Percentiles rank a stretch among this genome's conserved stretches.
phyloP scores from a whole-genome alignment of 495 filamentous ascomycete species.

The Xylaria grammica region DNA sequence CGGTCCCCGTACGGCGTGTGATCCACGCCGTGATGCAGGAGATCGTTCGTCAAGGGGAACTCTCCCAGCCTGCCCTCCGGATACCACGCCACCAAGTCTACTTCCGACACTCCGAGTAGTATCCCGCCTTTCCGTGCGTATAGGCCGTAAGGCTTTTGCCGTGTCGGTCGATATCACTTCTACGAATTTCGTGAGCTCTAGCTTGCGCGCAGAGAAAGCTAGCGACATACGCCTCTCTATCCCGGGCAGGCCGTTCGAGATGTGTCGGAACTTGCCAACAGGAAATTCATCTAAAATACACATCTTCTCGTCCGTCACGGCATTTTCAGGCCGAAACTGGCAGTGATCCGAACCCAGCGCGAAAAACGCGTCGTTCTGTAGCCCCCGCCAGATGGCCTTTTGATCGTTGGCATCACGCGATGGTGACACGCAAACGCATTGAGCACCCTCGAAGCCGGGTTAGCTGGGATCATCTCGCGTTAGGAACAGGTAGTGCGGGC shows the following conservation, averaged over 20 bases:
- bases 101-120: constrained; percentile 59
- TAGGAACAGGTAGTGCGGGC: constrained; percentile 69
- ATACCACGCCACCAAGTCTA: constrained; percentile 61
- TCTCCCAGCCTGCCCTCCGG: constrained; percentile 45
- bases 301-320: constrained; percentile 53
- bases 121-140: constrained; percentile 61
- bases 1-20: constrained; percentile 68
- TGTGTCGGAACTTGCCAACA: constrained; percentile 55
- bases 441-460: constrained; percentile 60
- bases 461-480: constrained; percentile 56
- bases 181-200: constrained; percentile 61
- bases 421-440: constrained; percentile 57
- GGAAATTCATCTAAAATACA: constrained; percentile 50
- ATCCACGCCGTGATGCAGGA: constrained; percentile 65
- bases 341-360: constrained; percentile 62
- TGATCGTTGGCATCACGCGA: constrained; percentile 46
- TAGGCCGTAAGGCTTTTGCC: constrained; percentile 66
- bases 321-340: constrained; percentile 58
- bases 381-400: constrained; percentile 49
- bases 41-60: constrained; percentile 53
- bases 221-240: constrained; percentile 64
- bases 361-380: constrained; percentile 57
- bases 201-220: constrained; percentile 48
- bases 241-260: constrained; percentile 66
- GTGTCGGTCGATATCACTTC: constrained; percentile 62